Evolutionary conservation across 2,329 filamentous ascomycete genomes (phyloP).

Genomic region (Clonostachys solani): DNA sequence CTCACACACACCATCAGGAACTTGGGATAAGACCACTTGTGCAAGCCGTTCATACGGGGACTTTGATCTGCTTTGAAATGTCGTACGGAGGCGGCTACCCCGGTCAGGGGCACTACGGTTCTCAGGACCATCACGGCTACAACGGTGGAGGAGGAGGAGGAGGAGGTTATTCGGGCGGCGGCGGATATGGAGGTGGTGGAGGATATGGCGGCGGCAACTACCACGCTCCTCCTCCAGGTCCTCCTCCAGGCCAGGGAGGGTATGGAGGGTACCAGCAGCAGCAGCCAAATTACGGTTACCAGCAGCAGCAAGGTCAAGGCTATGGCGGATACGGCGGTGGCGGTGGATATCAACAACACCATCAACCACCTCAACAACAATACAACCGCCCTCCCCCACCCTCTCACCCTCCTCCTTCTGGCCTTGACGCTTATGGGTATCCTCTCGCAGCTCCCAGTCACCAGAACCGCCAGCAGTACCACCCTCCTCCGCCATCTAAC

Average conservation of each 20-base stretch:
- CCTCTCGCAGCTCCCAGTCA: conserved; percentile 22
- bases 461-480: conserved; percentile 15
- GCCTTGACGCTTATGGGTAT: conserved; percentile 42
- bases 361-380: conserved; percentile 10
- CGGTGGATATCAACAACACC: conserved; percentile 10
- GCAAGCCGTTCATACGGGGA: no score
- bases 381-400: conserved; percentile 17
- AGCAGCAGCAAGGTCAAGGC: conserved; percentile 7
- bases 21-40: no score
- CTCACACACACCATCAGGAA: background rate
- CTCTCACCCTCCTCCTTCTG: conserved; percentile 31
- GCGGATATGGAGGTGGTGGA: conserved; percentile 10
- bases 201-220: conserved; percentile 1
- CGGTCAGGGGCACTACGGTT: conserved; percentile 32
- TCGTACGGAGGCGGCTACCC: conserved; percentile 26
- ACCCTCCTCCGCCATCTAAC: conserved; percentile 39
- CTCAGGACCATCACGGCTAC: conserved; percentile 17
- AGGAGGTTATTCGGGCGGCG: conserved; percentile 9
- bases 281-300: conserved; percentile 6
- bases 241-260: conserved; percentile 7
- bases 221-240: conserved; percentile 8
- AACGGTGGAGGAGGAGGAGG: conserved; percentile 17
- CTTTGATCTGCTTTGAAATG: conserved; percentile 14
- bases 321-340: conserved; percentile 8
- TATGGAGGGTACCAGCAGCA: conserved; percentile 15